Conservation (phyloP, 1,284 basidiomycete genomes). For the Heterobasidion parviporum region DNA sequence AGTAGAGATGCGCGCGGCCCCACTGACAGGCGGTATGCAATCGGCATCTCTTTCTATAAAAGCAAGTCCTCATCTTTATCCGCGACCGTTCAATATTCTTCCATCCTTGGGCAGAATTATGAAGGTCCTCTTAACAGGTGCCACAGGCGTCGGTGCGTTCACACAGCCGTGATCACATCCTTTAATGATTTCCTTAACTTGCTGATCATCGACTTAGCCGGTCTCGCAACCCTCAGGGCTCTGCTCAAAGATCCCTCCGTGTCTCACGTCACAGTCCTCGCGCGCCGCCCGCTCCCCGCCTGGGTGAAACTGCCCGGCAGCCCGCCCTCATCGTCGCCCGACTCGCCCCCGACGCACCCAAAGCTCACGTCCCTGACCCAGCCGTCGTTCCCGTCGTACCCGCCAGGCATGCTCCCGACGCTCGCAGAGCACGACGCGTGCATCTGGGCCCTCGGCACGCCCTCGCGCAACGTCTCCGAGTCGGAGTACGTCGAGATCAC, state of each 20-base stretch:
- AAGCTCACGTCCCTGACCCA: slow-evolving; percentile 25
- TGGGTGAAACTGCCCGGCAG: slow-evolving; percentile 10
- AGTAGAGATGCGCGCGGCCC: too few species aligned
- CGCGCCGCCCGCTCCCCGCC: slow-evolving; percentile 11
- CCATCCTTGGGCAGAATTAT: neutral
- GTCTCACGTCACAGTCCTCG: slow-evolving; percentile 21
- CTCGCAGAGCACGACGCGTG: slow-evolving; percentile 30
- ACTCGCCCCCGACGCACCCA: slow-evolving; percentile 18
- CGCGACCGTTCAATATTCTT: too few species aligned
- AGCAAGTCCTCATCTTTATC: too few species aligned
- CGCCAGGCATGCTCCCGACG: slow-evolving; percentile 19
- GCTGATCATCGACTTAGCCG: slow-evolving; percentile 20
- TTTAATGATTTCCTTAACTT: neutral
- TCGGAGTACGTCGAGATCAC: slow-evolving; percentile 29
- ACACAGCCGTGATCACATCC: too few species aligned
- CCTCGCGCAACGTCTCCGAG: slow-evolving; percentile 24
- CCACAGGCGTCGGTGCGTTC: slow-evolving; percentile 11
- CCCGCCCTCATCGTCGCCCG: slow-evolving; percentile 15
- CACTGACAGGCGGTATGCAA: too few species aligned
- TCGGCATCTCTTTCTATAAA: too few species aligned
- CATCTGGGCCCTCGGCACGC: slow-evolving; percentile 31
- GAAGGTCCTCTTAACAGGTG: slow-evolving; percentile 13
- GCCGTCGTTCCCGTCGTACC: slow-evolving; percentile 26
- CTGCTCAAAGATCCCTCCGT: slow-evolving; percentile 26
- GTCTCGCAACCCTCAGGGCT: slow-evolving; percentile 28